These are phyloP conservation scores for Yarrowia sp. DNA, from an alignment of 805 yeast genomes.

Conservation along the genomic window DNA sequence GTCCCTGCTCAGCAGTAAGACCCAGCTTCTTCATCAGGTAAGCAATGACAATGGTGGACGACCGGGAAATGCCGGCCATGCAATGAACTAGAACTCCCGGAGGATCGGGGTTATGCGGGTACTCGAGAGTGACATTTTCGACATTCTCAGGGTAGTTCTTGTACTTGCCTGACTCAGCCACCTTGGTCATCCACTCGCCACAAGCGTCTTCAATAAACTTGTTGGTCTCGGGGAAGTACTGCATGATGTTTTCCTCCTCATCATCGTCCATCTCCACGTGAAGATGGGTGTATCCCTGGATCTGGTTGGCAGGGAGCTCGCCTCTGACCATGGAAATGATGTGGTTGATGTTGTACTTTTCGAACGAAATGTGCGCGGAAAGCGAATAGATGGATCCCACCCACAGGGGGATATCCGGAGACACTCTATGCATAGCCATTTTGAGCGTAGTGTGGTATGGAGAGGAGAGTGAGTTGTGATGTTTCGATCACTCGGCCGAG, in stretches of 20 bases:
- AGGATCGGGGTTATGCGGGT: slow-evolving; percentile 30
- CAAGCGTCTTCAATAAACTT: slow-evolving; percentile 61
- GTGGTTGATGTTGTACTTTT: slow-evolving; percentile 58
- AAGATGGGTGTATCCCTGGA: slow-evolving; percentile 40
- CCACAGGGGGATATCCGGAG: slow-evolving; percentile 62
- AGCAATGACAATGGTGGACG: slow-evolving; percentile 81
- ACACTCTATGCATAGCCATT: slow-evolving; percentile 52
- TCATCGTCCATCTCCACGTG: slow-evolving; percentile 75
- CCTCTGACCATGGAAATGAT: slow-evolving; percentile 70
- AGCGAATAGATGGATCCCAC: slow-evolving; percentile 72
- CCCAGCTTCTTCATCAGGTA: slow-evolving; percentile 79
- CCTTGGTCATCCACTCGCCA: slow-evolving; percentile 21
- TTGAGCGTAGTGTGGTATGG: not conserved
- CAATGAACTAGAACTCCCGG: slow-evolving; percentile 43
- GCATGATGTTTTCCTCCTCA: slow-evolving; percentile 60
- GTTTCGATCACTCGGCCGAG: not conserved
- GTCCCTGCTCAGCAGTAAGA: slow-evolving; percentile 56
- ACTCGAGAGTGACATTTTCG: slow-evolving; percentile 19
- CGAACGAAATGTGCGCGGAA: slow-evolving; percentile 50
- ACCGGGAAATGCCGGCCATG: slow-evolving; percentile 90
- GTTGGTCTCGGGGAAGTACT: slow-evolving; percentile 58
- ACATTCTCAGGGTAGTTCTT: slow-evolving; percentile 12
- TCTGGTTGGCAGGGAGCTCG: slow-evolving; percentile 51
- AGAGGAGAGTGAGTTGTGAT: not conserved
- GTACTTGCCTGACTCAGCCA: slow-evolving; percentile 20